Evolutionary conservation across 2,329 filamentous ascomycete genomes (phyloP), one percentile per base, ranked within the genome.

Genomic region (Samsoniella hepiali): DNA sequence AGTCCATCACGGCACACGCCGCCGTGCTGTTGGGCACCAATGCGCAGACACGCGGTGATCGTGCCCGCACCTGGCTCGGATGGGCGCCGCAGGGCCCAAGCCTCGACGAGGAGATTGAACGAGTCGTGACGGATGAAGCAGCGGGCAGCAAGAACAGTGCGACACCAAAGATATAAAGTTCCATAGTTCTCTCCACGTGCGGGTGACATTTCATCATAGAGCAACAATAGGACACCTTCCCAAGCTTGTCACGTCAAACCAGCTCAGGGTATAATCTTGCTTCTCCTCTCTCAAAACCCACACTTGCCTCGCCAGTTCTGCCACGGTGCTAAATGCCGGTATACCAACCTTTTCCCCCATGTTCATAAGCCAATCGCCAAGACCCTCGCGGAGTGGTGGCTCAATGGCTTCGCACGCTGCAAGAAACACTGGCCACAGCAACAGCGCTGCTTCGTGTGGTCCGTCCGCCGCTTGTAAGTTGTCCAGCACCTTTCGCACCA

Each of bases 1-100:
- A 63, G 9, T 50, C 17, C 27, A 45, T 63, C 13, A 63, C 53
- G 10, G 17, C 53, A 11, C 60, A 63, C 51, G 60, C 38, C 29
- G 54, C 60, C 31, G 53, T 63, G 22, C 44, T 63, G 10, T 32
- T 63, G 3, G 53, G 60, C 7, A 63, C 60, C 8, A 63, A 63
- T 27, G 60, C 60, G 10, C 60, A 57, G 32, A 63, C 60, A n/a
- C 57, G 34, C 15, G 60, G n/a, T 1, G 53, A 57, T 15, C 53
- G 60, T 5, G 51, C 50, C 8, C 60, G 60, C 44, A 42, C 55
- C 10, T 56, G 11, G 51, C 53, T 63, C 1, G 51, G 44, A 27
- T 63, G 60, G 60, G 22, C 49, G 51, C 60, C 60, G 13, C 51
- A 58, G 13, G 60, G 60, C n/a, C 51, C 51, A 8, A 63, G 31